Percentiles rank a stretch among this genome's conserved stretches.
These are phyloP conservation scores for Fraxinus cuspidata DNA, from an alignment of 257 asterid genomes.

Conservation along the genomic window DNA sequence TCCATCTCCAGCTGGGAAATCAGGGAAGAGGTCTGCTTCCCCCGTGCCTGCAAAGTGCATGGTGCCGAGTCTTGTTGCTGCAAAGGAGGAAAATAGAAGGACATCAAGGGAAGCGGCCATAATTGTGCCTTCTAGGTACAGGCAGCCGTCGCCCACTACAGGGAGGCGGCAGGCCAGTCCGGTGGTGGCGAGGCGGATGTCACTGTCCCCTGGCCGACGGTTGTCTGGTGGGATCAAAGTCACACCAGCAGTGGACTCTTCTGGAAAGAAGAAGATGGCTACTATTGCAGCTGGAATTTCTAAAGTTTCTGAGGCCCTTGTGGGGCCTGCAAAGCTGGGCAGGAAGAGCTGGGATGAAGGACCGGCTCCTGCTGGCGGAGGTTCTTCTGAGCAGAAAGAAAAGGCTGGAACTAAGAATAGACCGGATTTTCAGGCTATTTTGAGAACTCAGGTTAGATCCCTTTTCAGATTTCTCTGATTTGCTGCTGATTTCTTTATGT, in stretches of 20 bases:
- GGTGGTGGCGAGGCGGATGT: constrained; percentile 69
- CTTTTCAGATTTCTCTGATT: not conserved
- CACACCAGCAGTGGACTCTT: constrained; percentile 64
- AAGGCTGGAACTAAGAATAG: constrained; percentile 48
- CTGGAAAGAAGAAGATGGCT: constrained; percentile 80
- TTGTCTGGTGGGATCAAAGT: constrained; percentile 76
- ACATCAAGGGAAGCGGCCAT: constrained; percentile 76
- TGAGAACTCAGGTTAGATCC: constrained; percentile 83
- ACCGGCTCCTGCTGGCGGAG: constrained; percentile 46
- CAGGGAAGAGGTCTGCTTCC: constrained; percentile 71
- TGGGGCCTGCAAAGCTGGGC: constrained; percentile 54
- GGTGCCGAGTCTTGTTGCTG: constrained; percentile 81
- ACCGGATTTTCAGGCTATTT: constrained; percentile 79
- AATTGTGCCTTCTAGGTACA: constrained; percentile 86
- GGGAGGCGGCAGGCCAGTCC: constrained; percentile 83
- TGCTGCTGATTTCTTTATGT: not conserved
- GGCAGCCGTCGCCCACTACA: constrained; percentile 84
- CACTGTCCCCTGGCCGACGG: constrained; percentile 84
- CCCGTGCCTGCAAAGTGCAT: constrained; percentile 88
- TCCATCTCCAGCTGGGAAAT: constrained; percentile 76
- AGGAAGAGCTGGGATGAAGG: constrained; percentile 96
- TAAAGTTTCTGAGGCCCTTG: constrained; percentile 72
- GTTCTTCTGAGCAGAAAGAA: constrained; percentile 53
- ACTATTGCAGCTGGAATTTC: constrained; percentile 72
- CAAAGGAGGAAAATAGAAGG: constrained; percentile 84